Percentiles rank a stretch among this genome's conserved stretches.
Conservation (phyloP, 352 stramenopile species). For the Phytophthora sojae region DNA sequence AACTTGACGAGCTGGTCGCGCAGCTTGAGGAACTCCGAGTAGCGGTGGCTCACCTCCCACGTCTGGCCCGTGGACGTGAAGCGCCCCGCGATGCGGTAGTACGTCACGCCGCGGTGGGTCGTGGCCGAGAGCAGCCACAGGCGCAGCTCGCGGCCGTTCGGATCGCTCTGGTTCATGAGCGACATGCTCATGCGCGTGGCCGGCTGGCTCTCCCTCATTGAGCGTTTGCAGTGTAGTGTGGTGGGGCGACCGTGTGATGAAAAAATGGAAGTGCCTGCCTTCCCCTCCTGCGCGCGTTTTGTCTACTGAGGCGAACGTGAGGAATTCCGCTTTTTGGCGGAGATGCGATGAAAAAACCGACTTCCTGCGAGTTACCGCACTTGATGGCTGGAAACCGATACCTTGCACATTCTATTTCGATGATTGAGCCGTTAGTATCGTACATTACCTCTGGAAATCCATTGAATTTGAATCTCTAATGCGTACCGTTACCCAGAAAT, state of each 20-base stretch:
- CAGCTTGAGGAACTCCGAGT: constrained; percentile 87
- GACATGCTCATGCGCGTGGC: constrained; percentile 63
- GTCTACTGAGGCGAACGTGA: neutral
- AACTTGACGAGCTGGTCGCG: constrained; percentile 84
- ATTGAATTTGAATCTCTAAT: neutral
- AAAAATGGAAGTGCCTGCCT: neutral
- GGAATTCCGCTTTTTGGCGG: neutral
- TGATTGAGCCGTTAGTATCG: too few species aligned
- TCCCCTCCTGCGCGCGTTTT: neutral
- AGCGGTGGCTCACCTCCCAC: constrained; percentile 85
- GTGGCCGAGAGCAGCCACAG: constrained; percentile 75
- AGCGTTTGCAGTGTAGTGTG: too few species aligned
- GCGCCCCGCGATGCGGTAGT: constrained; percentile 74
- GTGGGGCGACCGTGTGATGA: neutral
- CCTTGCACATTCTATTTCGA: neutral
- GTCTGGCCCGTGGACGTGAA: constrained; percentile 72
- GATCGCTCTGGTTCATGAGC: constrained; percentile 54
- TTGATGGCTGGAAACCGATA: neutral
- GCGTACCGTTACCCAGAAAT: neutral
- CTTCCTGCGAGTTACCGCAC: neutral
- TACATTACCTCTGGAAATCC: neutral
- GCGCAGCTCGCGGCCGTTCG: constrained; percentile 56
- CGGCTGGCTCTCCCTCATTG: constrained; percentile 48
- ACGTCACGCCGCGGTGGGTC: constrained; percentile 61
- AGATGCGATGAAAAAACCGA: neutral